Base-by-base conservation (phyloP, 805 yeast genomes). In the Nakazawaea ambrosiae region DNA sequence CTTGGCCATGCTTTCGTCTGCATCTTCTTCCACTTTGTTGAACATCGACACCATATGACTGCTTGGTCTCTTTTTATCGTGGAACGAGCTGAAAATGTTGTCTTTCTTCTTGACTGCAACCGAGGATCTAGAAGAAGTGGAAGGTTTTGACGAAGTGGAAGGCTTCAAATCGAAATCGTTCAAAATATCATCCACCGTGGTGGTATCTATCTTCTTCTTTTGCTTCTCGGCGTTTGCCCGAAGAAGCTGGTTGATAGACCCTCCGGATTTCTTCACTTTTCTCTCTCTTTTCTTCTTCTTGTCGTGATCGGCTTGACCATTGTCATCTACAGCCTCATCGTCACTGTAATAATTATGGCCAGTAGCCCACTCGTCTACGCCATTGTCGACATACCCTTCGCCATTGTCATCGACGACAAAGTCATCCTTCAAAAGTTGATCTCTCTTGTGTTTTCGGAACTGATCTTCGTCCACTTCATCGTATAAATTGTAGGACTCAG, bases 391-490 rank as follows among this genome's bases (percentile, higher is more conserved):
- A 52, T 90, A 90, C 0, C 97, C 97, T 46, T 81, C 82, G 22
- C 96, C 96, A 47, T 83, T 78, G 55, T 90, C 97, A 55, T 88
- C 96, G 2, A 87, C 95, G 26, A 90, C 92, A 54, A 90, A 90
- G 56, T 90, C 96, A 51, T 90, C 96, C 44, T 83, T 80, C 57
- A 87, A 68, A 33, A 92, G 66, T 41, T 88, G 85, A 41, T 82
- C 76, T 49, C 94, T 75, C 55, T 84, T 85, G 53, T 77, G 83
- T 48, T 73, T 73, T 47, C 90, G 68, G 58, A 76, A 90, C 26
- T 80, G 77, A 22, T 70, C 78, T 50, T 88, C 96, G 52, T 84
- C 95, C 4, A 88, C 81, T 51, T 86, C 89, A 50, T 90, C 97
- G 54, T 89, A 92, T 42, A 90, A 76, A 33, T 71, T 76, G 20